Percentiles rank a stretch among this genome's conserved stretches.
These are phyloP conservation scores for Cryptococcus sp. DNA, from an alignment of 1,284 basidiomycete genomes.

Conservation along the genomic window DNA sequence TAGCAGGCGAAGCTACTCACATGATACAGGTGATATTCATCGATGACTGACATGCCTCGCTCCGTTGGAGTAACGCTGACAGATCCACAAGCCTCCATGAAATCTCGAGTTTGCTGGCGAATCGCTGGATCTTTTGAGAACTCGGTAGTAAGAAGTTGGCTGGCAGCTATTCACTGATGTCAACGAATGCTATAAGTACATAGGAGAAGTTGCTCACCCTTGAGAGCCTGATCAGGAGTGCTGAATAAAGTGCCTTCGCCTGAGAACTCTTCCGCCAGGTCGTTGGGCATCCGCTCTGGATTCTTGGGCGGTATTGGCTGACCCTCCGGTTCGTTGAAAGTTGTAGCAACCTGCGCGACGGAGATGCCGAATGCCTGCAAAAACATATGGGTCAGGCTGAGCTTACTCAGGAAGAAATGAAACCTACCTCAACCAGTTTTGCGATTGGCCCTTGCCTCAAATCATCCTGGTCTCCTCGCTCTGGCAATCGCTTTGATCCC, in stretches of 20 bases:
- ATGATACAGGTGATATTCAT: constrained; percentile 84
- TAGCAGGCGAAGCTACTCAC: constrained; percentile 58
- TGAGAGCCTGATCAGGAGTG: constrained; percentile 37
- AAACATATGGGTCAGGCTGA: neutral
- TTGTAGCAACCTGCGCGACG: constrained; percentile 35
- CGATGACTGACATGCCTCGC: constrained; percentile 84
- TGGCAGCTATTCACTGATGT: constrained; percentile 53
- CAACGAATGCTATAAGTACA: neutral
- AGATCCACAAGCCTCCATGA: constrained; percentile 75
- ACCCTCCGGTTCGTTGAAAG: constrained; percentile 41
- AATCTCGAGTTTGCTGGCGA: constrained; percentile 72
- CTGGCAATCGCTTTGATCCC: constrained; percentile 50
- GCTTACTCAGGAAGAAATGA: neutral
- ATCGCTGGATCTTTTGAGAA: constrained; percentile 91
- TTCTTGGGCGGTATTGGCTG: constrained; percentile 38
- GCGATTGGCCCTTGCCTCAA: constrained; percentile 42
- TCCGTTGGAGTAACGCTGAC: constrained; percentile 88
- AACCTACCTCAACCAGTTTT: constrained; percentile 42
- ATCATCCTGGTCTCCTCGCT: constrained; percentile 28
- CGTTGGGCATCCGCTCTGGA: constrained; percentile 37
- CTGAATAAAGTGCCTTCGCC: constrained; percentile 36
- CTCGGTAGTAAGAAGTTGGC: constrained; percentile 85
- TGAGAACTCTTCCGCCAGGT: constrained; percentile 50
- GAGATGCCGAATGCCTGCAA: constrained; percentile 43
- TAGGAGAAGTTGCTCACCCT: constrained; percentile 24